Percentiles rank a stretch among this genome's conserved stretches.
These are phyloP conservation scores for Amanita exitialis DNA, from an alignment of 768 basidiomycete genomes.

Conservation along the genomic window DNA sequence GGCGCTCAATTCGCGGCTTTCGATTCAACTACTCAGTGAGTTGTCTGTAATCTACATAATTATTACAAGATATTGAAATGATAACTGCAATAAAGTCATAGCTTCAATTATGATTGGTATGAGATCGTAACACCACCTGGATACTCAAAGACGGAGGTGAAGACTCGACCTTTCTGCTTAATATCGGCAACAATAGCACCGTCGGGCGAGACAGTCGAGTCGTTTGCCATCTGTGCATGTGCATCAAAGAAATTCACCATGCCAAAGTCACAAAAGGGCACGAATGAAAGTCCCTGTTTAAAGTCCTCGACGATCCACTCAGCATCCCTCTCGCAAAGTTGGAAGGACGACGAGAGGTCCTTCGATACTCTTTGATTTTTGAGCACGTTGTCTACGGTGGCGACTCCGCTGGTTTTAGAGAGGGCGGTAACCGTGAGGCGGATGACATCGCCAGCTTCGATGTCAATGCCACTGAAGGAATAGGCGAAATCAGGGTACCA, in stretches of 20 bases:
- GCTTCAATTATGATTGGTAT: not conserved
- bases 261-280: not conserved
- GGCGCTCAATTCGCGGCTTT: too few species aligned
- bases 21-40: too few species aligned
- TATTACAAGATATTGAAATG: too few species aligned
- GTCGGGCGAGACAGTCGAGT: not conserved
- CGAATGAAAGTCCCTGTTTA: not conserved
- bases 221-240: not conserved
- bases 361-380: not conserved
- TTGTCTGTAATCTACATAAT: too few species aligned
- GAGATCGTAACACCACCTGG: not conserved
- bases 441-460: not conserved
- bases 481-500: not conserved
- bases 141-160: not conserved
- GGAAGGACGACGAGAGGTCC: not conserved
- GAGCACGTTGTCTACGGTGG: not conserved
- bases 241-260: not conserved
- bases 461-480: not conserved
- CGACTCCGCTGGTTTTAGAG: not conserved
- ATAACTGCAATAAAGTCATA: too few species aligned
- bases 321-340: not conserved
- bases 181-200: not conserved
- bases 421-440: not conserved
- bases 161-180: not conserved
- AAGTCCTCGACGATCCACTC: slow-evolving; percentile 1